Evolutionary conservation across 148 eudicot genomes (phyloP), one percentile per base, ranked within the genome.

Genomic region (Camellia lanceoleosa): DNA sequence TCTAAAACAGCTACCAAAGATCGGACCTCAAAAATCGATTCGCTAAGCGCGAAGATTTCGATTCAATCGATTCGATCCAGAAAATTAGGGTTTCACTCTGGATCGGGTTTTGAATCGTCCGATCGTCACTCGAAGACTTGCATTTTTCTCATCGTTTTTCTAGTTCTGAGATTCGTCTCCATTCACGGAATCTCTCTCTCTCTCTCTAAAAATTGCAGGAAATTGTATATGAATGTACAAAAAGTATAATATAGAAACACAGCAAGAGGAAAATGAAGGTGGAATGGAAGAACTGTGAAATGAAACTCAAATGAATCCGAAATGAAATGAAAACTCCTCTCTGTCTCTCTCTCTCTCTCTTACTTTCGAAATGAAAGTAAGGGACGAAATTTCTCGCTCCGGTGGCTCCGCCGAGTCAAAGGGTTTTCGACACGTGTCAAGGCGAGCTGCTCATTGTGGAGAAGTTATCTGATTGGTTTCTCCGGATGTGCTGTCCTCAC

Each of bases 381-480:
- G 67, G 61, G 72, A 46, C 68, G 66, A 79, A 79, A 75, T 80
- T 83, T 76, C 82, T 79, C 43, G 56, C 65, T 49, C 87, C 82
- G 83, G 81, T 84, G 85, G 86, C 82, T 76, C 84, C 85, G 84
- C 83, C 75, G 71, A 83, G 84, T 88, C 91, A 88, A 86, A 74
- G 44, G 80, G 56, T 43, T 19, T 42, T 44, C 47, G 83, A 81
- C 86, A 81, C 84, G 82, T 82, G 84, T 79, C 70, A 66, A 43
- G 73, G 73, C 23, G 7, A 46, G 14, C 73, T 69, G 73, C 54
- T 7, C 19, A 51, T 46, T 44, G 46, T 69, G 51, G 73, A 18
- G 18, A 30, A 30, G 38, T 30, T 30, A 30, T 30, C 38, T 30
- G 38, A 30, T 30, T 30, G 38, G 38, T 30, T 30, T 30, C 38